Conservation (phyloP, 805 yeast genomes). For the Wickerhamomyces sydowiorum region DNA sequence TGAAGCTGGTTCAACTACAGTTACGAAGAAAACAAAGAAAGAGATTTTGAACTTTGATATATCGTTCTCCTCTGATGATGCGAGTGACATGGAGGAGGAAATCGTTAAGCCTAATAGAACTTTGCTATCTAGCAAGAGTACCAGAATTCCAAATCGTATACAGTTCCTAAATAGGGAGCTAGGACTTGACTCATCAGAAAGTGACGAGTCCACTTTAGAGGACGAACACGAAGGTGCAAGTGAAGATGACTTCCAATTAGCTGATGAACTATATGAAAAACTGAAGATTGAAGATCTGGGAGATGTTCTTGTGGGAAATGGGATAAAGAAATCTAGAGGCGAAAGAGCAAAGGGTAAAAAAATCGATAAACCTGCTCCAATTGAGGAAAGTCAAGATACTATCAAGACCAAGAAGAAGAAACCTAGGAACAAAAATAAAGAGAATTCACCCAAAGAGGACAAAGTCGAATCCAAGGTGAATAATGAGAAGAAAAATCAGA, state of each 20-base stretch:
- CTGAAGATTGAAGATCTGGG: background rate
- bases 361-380: background rate
- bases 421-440: background rate
- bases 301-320: background rate
- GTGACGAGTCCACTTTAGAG: background rate
- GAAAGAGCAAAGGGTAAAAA: background rate
- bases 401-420: background rate
- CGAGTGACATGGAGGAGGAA: conserved; percentile 5
- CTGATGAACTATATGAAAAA: background rate
- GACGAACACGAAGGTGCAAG: background rate
- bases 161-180: background rate
- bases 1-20: background rate
- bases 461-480: background rate
- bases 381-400: background rate
- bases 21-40: conserved; percentile 8
- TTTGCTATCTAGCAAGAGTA: background rate
- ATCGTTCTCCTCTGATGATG: conserved; percentile 10
- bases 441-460: conserved; percentile 2
- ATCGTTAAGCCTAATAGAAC: background rate
- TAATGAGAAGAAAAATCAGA: background rate
- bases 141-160: background rate
- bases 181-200: background rate
- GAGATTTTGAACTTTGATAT: conserved; percentile 18
- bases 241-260: background rate
- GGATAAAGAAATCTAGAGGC: background rate